Conservation (phyloP, 2,329 filamentous ascomycete genomes). For the Blastomyces parvus region DNA sequence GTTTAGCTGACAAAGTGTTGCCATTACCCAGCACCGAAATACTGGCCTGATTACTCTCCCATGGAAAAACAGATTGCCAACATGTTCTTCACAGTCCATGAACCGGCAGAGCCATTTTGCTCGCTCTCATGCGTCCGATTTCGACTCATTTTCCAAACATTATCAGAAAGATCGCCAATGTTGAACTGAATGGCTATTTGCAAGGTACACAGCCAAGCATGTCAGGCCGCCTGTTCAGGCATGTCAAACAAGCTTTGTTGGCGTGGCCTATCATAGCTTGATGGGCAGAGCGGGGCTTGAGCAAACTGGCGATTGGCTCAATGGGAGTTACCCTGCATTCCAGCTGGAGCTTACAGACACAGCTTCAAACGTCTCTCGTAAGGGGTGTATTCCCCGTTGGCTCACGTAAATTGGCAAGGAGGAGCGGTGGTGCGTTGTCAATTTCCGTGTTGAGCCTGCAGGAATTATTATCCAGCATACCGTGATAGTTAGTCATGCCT, state of each 20-base stretch:
- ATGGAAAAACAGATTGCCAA: too few relatives aligned
- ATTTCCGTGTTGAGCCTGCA: not conserved
- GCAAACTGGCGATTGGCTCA: not conserved
- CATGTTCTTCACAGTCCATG: not conserved
- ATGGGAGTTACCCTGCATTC: not conserved
- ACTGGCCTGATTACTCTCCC: not conserved
- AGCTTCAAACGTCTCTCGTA: not conserved
- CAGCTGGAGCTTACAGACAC: not conserved
- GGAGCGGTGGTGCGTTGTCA: conserved; percentile 1
- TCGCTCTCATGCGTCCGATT: not conserved
- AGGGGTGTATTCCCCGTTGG: not conserved
- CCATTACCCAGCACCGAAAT: not conserved
- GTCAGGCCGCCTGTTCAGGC: not conserved
- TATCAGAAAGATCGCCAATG: not conserved
- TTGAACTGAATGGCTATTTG: not conserved
- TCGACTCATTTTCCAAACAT: not conserved
- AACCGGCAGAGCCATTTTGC: not conserved
- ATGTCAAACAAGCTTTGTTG: not conserved
- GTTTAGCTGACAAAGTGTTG: not conserved
- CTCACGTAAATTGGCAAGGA: not conserved
- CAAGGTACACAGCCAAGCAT: not conserved
- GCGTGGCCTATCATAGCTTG: conserved; percentile 6
- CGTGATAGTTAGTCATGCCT: not conserved
- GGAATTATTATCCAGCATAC: not conserved
- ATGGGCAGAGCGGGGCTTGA: not conserved